Evolutionary conservation across 805 yeast genomes (phyloP), one percentile per base, ranked within the genome.

Genomic region (Teunomyces stri): DNA sequence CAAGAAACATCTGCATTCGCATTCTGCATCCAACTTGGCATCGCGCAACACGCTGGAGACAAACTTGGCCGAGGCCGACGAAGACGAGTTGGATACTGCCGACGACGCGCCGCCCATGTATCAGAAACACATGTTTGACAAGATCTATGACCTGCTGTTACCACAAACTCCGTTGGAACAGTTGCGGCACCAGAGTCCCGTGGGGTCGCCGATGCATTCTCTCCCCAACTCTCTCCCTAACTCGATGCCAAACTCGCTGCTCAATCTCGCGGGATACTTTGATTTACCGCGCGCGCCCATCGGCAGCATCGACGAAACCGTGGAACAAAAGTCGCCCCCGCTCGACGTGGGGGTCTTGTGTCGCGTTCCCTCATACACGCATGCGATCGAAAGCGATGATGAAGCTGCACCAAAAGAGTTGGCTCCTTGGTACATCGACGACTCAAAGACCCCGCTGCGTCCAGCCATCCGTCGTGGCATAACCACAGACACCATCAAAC

Each of bases 51-150:
- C 47, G 20, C 30, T 28, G 15, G 43, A 45, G 15, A 45, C 43
- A 40, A 20, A 4, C 25, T 43, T 4, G 3, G 53, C 36, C 3
- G 49, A 45, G 25, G 59, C 54, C 5, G 61, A 56, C 12, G 64
- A 56, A 10, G 51, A 55, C 20, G 65, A 60, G 11, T 50, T 55
- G n/a, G 66, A 58, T 35, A 50, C 59, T 5, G 59, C 55, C 20
- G 65, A 61, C 16, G 60, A 59, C 1, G 78, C 78, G 6, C 79
- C 79, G 20, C 79, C 79, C 4, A 39, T 72, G 27, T 74, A 74
- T 53, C 68, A 69, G 33, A 60, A 69, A 47, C 74, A 71, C 45
- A 57, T 62, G 3, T 60, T 57, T 48, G 79, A 74, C 50, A 58
- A 61, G 45, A 49, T 70, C 6, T 74, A 60, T 50, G 78, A 74